Percentiles rank a stretch among this genome's conserved stretches.
phyloP scores from a whole-genome alignment of 371 early-diverging fungal species.

The Syncephalastrum sp. region DNA sequence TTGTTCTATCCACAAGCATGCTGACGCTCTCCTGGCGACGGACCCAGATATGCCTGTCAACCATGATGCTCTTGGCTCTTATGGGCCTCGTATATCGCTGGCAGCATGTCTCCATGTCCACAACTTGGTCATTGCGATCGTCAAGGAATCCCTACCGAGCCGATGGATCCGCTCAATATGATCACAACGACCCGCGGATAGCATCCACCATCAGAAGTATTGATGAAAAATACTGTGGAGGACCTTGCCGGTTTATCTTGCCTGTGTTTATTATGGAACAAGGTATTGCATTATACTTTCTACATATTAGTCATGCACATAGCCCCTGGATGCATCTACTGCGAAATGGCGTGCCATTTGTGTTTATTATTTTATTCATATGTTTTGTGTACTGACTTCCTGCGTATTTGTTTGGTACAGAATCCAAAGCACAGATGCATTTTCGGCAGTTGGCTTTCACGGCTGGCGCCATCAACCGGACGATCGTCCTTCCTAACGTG shows the following conservation, averaged over 20 bases:
- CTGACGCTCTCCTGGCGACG: neutral
- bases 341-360: too few species aligned
- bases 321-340: too few species aligned
- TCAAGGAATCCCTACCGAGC: neutral
- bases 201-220: slow-evolving; percentile 7
- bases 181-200: slow-evolving; percentile 16
- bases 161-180: slow-evolving; percentile 4
- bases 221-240: slow-evolving; percentile 38
- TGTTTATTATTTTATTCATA: neutral
- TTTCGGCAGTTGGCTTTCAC: slow-evolving; percentile 36
- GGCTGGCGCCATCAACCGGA: slow-evolving; percentile 30
- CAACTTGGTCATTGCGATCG: slow-evolving; percentile 3
- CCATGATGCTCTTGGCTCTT: slow-evolving; percentile 6
- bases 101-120: slow-evolving; percentile 1
- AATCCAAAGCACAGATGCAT: slow-evolving; percentile 45
- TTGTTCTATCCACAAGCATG: neutral
- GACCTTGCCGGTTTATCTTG: slow-evolving; percentile 33
- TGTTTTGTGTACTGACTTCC: too few species aligned
- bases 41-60: neutral
- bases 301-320: neutral
- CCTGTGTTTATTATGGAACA: slow-evolving; percentile 35
- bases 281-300: slow-evolving; percentile 20
- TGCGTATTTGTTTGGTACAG: slow-evolving; percentile 10
- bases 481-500: slow-evolving; percentile 37
- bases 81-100: slow-evolving; percentile 14